Evolutionary conservation across 257 asterid genomes (phyloP), one percentile per base, ranked within the genome.

Genomic region (Knoxia roxburghii): DNA sequence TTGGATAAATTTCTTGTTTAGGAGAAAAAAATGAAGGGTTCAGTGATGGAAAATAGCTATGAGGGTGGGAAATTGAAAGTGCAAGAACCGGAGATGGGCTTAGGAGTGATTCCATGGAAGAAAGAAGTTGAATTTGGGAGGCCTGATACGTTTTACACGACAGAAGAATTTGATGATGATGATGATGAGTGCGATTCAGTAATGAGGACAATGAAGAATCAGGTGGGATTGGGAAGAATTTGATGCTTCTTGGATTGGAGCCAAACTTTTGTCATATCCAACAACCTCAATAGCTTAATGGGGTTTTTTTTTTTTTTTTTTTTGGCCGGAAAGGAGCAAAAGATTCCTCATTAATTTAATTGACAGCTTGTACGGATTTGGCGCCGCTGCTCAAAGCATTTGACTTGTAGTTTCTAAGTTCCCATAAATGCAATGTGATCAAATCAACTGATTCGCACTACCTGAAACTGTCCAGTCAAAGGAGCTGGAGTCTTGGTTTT

Each of bases 91-190:
- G 78, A 33, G 85, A 76, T 61, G 73, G 79, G 24, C 60, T 58
- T 65, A 78, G 81, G 68, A 80, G 81, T 70, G 84, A 70, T 56
- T 76, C 90, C 97, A 90, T 86, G 77, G 73, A 69, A 56, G 62
- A 11, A 54, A 23, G 60, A 54, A 54, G 26, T 26, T 20, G 21
- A 54, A 37, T 52, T 52, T 43, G 41, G 43, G 26, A 50, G 35
- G 45, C 9, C 2, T 17, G 12, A n/a, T n/a, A n/a, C 10, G 30
- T 29, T 43, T 13, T 49, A 45, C 15, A 26, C 60, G 8, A 63
- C n/a, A n/a, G n/a, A n/a, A n/a, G n/a, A n/a, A n/a, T n/a, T n/a
- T n/a, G n/a, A n/a, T n/a, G n/a, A n/a, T n/a, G 41, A 37, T 21
- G 35, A 7, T 4, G 51, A 39, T 27, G 48, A 29, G n/a, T 18